A percentile compares a stretch with the other conserved stretches of the same genome.
Evolutionary conservation across 2,329 filamentous ascomycete genomes (phyloP).

Genomic region (Metarhizium humberi): DNA sequence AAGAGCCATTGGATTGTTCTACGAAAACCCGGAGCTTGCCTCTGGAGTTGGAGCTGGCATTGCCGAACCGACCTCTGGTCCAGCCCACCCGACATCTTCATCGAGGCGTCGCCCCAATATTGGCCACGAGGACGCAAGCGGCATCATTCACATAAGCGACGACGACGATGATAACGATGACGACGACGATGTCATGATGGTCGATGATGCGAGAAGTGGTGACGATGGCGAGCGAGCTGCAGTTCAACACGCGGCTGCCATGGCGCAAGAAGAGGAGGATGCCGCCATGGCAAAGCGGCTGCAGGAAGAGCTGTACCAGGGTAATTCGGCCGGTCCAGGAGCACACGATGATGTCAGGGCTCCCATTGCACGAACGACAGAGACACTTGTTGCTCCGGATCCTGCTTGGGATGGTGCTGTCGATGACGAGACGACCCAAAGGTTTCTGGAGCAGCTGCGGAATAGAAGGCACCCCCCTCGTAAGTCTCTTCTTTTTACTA

Average conservation of each 20-base stretch:
- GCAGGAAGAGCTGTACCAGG: slow-evolving; percentile 83
- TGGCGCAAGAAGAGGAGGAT: slow-evolving; percentile 71
- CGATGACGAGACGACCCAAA: slow-evolving; percentile 45
- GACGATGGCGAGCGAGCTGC: slow-evolving; percentile 30
- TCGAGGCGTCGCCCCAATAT: slow-evolving; percentile 17
- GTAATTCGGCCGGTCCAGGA: slow-evolving; percentile 29
- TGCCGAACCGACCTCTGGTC: slow-evolving; percentile 9
- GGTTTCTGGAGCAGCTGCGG: slow-evolving; percentile 58
- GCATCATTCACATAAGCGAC: slow-evolving; percentile 63
- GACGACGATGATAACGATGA: slow-evolving; percentile 64
- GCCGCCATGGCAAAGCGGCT: slow-evolving; percentile 85
- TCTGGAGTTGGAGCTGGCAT: slow-evolving; percentile 24
- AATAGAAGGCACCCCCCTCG: slow-evolving; percentile 26
- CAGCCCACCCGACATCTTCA: slow-evolving; percentile 17
- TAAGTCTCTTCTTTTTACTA: slow-evolving; percentile 12
- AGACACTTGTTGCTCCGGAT: slow-evolving; percentile 74
- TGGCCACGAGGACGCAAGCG: slow-evolving; percentile 25
- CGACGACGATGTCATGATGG: slow-evolving; percentile 22
- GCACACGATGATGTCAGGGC: slow-evolving; percentile 63
- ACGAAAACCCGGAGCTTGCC: slow-evolving; percentile 71
- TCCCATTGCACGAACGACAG: slow-evolving; percentile 82
- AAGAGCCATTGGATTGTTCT: slow-evolving; percentile 83
- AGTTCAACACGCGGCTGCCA: slow-evolving; percentile 27
- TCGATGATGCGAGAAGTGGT: slow-evolving; percentile 26
- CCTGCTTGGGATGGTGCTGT: slow-evolving; percentile 31